phyloP scores from a whole-genome alignment of 148 eudicot genomes.

The Fagopyrum tataricum region DNA sequence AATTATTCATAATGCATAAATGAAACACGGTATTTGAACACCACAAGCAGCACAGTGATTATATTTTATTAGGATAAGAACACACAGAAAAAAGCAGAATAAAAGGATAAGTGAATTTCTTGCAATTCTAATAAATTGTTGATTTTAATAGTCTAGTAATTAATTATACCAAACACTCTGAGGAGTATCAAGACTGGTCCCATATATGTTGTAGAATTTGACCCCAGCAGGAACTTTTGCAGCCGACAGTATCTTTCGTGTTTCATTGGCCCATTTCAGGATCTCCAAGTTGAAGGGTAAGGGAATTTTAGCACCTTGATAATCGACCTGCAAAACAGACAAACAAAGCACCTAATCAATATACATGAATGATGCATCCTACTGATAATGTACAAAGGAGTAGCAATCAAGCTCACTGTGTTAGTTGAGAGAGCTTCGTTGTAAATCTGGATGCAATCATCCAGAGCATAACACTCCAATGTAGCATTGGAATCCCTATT shows the following conservation, averaged over 20 bases:
- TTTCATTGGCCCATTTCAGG: conserved; percentile 80
- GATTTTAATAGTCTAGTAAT: background rate
- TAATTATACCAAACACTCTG: conserved; percentile 74
- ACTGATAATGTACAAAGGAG: background rate
- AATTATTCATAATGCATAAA: background rate
- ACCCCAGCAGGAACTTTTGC: conserved; percentile 71
- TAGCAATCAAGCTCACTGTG: conserved; percentile 40
- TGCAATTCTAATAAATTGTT: background rate
- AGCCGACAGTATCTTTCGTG: conserved; percentile 47
- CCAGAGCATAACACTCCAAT: conserved; percentile 63
- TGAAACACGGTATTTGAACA: background rate
- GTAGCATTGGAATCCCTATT: conserved; percentile 41
- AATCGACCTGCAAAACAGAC: conserved; percentile 40
- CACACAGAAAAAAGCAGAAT: background rate
- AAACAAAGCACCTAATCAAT: background rate
- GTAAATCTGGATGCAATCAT: conserved; percentile 56
- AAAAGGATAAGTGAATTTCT: background rate
- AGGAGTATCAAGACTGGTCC: conserved; percentile 79
- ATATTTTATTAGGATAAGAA: background rate
- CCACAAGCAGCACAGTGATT: background rate
- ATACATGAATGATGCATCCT: background rate
- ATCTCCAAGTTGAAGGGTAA: conserved; percentile 80
- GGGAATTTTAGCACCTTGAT: conserved; percentile 56
- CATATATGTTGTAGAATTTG: conserved; percentile 94
- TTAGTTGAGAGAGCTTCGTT: conserved; percentile 62